Base-by-base conservation (phyloP, 2,329 filamentous ascomycete species). In the Calycina herbarum region DNA sequence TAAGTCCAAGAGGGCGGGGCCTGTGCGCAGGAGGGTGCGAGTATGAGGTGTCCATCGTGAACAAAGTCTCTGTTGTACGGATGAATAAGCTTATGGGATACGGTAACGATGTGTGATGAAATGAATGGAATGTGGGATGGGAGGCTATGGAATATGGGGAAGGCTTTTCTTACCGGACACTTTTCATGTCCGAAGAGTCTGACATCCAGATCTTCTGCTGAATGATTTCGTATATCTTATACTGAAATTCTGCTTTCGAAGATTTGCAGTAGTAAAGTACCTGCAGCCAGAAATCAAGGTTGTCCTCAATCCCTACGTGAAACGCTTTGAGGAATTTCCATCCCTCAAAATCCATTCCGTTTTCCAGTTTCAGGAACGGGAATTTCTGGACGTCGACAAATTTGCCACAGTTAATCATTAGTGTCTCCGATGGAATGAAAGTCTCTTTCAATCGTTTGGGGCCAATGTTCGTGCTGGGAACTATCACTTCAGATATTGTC, bases 281-380 rank as follows among this genome's bases (percentile, higher is more conserved):
- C 38, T 67, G 40, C 59, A 67, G 27, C 29, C 59, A 68, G 59
- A 68, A 68, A 51, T 68, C 61, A 57, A 65, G 67, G 48, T 63
- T 62, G 60, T 61, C 51, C 24, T 64, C 62, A n/a, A 62, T 54
- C 17, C 64, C 64, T n/a, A 68, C 64, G 38, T 62, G 40, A 64
- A 68, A 68, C 15, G 35, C 45, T 31, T 42, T 57, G n/a, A 68
- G 59, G 51, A 68, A 66, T 51, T 66, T 64, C 67, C 67, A 67
- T 65, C 56, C 62, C 27, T 67, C 59, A 48, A 62, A 33, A 57
- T 59, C 48, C 15, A 62, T 17, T 48, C 20, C 62, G 62, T 62
- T 59, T 48, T 64, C 62, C 29, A 67, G 48, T 57, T 20, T 64
- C 31, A 67, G 48, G 38, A 67, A 67, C 31, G 65, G 65, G 54